These are phyloP conservation scores for Bolboschoenus planiculmis DNA, from an alignment of 176 grass and related monocot species.

Conservation along the genomic window DNA sequence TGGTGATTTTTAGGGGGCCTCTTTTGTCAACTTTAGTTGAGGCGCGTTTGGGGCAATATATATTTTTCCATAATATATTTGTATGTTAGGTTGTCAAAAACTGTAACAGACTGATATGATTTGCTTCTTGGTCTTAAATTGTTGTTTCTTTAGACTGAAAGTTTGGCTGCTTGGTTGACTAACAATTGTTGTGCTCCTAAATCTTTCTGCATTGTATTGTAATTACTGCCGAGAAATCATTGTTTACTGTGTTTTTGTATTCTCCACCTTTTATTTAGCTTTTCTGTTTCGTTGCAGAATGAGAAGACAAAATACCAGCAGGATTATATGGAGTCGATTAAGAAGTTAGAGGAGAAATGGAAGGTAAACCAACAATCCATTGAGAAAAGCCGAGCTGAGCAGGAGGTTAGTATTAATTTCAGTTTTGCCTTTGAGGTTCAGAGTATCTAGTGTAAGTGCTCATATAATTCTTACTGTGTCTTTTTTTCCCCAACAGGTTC, in stretches of 20 bases:
- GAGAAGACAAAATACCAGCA: constrained; percentile 82
- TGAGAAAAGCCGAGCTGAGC: constrained; percentile 33
- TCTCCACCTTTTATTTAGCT: constrained; percentile 5
- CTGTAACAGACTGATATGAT: not conserved
- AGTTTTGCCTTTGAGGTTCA: not conserved
- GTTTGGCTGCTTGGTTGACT: not conserved
- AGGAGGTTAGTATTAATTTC: constrained; percentile 1
- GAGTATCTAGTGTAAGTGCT: not conserved
- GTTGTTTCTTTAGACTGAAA: not conserved
- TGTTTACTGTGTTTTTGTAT: not conserved
- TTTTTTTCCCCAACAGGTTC: constrained; percentile 36
- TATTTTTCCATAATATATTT: no score
- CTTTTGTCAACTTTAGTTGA: no score
- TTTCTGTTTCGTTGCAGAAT: constrained; percentile 40
- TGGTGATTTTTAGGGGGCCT: no score
- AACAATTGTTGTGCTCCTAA: not conserved
- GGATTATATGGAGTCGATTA: constrained; percentile 94
- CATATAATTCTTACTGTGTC: not conserved
- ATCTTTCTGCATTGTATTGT: not conserved
- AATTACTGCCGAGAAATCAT: not conserved
- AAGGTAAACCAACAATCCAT: constrained; percentile 64
- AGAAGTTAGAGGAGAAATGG: constrained; percentile 94
- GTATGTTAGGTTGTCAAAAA: not conserved
- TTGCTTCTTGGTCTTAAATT: not conserved
- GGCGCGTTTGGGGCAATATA: no score